A percentile compares a stretch with the other conserved stretches of the same genome.
Conservation (phyloP, 2,329 filamentous ascomycete genomes). For the Stachybotrys elegans region DNA sequence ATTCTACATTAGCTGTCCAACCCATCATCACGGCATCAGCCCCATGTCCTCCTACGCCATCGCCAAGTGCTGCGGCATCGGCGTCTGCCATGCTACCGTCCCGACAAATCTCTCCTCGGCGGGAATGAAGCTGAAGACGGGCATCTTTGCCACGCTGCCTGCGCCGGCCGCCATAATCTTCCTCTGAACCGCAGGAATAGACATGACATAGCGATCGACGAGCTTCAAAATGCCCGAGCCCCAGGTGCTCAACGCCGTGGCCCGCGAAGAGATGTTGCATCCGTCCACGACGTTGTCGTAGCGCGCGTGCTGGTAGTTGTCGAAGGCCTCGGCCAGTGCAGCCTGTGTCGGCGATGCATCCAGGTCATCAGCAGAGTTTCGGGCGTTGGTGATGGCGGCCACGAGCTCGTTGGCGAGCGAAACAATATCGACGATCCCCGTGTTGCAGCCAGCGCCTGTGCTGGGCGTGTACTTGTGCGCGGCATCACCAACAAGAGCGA, state of each 20-base stretch:
- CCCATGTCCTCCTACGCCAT: neutral
- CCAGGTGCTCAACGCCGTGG: conserved; percentile 12
- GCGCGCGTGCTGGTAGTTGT: conserved; percentile 9
- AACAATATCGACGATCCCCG: conserved; percentile 26
- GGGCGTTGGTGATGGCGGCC: neutral
- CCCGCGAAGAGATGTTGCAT: conserved; percentile 3
- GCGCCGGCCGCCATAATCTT: too few species aligned
- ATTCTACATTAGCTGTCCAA: too few species aligned
- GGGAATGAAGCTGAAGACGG: neutral
- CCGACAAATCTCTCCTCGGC: neutral
- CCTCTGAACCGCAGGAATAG: conserved; percentile 7
- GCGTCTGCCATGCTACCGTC: neutral
- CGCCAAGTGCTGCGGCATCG: neutral
- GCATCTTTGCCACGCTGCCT: neutral
- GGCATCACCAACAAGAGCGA: conserved; percentile 31
- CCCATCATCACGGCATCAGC: neutral
- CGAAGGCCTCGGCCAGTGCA: conserved; percentile 8
- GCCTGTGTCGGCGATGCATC: neutral
- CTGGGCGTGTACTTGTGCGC: conserved; percentile 33
- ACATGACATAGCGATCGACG: conserved; percentile 11
- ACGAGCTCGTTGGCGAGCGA: conserved; percentile 21
- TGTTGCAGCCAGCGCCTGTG: conserved; percentile 28
- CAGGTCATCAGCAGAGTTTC: neutral
- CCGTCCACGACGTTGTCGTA: conserved; percentile 8
- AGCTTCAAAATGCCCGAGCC: conserved; percentile 10